These are phyloP conservation scores for Yamadazyma olivae DNA, from an alignment of 805 yeast genomes.

Conservation along the genomic window DNA sequence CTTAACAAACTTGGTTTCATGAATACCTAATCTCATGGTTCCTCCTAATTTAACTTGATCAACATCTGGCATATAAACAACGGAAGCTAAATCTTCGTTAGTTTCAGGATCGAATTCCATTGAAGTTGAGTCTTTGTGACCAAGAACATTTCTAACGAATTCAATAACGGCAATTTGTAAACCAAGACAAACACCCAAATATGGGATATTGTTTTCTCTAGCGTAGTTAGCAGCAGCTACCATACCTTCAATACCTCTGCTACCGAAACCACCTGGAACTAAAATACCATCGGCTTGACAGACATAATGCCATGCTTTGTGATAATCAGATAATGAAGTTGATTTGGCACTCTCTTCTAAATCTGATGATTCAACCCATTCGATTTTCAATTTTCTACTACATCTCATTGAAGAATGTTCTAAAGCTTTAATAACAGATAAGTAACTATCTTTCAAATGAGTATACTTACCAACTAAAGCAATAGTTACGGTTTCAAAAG, in stretches of 20 bases:
- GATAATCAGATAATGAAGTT: constrained; percentile 70
- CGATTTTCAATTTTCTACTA: constrained; percentile 76
- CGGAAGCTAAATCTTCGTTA: constrained; percentile 64
- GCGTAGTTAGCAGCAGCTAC: constrained; percentile 96
- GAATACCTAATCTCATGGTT: constrained; percentile 96
- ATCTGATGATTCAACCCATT: constrained; percentile 95
- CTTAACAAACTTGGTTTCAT: constrained; percentile 78
- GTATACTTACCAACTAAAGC: constrained; percentile 98
- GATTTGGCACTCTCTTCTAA: constrained; percentile 72
- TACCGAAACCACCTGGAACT: constrained; percentile 98
- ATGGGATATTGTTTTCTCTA: constrained; percentile 92
- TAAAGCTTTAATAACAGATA: constrained; percentile 90
- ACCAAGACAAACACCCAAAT: constrained; percentile 95
- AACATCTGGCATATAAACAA: constrained; percentile 98
- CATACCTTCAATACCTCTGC: constrained; percentile 98
- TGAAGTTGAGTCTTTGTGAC: constrained; percentile 66
- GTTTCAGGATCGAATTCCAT: constrained; percentile 74
- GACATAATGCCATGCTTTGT: constrained; percentile 92
- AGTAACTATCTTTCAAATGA: constrained; percentile 88
- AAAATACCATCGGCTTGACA: constrained; percentile 94
- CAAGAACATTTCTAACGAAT: constrained; percentile 77
- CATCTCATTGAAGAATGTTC: constrained; percentile 95
- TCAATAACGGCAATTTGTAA: constrained; percentile 97
- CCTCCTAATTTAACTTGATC: constrained; percentile 96
- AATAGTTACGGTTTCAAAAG: constrained; percentile 84